Base-by-base conservation (phyloP, 1,284 basidiomycete genomes). In the Uromyces viciae-fabae region DNA sequence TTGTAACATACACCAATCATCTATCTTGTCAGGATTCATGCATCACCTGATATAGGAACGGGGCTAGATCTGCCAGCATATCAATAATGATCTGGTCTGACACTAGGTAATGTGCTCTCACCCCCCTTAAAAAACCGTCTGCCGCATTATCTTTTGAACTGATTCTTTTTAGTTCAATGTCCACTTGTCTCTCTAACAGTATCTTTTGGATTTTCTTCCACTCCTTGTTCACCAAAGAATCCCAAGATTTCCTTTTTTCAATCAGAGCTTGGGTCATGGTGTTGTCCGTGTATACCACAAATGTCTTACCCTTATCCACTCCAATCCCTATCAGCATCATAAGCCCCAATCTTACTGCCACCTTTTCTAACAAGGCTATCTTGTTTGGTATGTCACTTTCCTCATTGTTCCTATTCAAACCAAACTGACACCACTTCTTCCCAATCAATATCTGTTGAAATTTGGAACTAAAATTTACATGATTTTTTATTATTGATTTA, bases 341-440 rank as follows among this genome's bases (percentile, higher is more conserved):
- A 5, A 73, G 71, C 17, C 46, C 71, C 1, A 73, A 0, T 4
- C 31, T 8, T 2, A 73, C 19, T 9, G 71, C 49, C 0, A 73
- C 71, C 38, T n/a, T 73, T 22, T 73, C n/a, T 22, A 73, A 49
- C 46, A n/a, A 73, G 5, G 31, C 22, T 28, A 73, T 73, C 25
- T n/a, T 33, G 3, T 56, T 33, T 19, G 38, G 2, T 49, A 31
- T 33, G 1, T 1, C 3, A 73, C n/a, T 25, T 36, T 36, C n/a
- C n/a, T n/a, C n/a, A n/a, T n/a, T n/a, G n/a, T n/a, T n/a, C n/a
- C n/a, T n/a, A n/a, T 14, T 9, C 17, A 52, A 7, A 22, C 31
- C 31, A 7, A 49, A 33, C 25, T 72, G 33, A 15, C 2, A 9
- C 43, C 43, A 54, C 22, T 43, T 25, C 40, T 15, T 43, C 31